Evolutionary conservation across 1,139 yeast species (phyloP), one percentile per base, ranked within the genome.

Genomic region (Arxiozyma telluris): DNA sequence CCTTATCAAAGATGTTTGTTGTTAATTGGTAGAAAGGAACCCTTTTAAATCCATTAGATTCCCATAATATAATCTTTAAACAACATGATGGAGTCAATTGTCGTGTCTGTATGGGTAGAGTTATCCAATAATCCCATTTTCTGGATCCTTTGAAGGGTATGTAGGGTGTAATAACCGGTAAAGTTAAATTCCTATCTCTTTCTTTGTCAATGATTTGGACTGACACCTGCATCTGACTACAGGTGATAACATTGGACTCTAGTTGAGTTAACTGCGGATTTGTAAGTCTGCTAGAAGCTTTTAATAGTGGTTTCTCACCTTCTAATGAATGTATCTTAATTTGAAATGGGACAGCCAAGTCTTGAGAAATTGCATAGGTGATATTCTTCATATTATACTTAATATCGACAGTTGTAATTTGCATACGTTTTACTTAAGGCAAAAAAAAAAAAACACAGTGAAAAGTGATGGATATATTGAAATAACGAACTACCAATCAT

Each of bases 291-390:
- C 77, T 75, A 1, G 91, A 83, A 39, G 77, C 75, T 49, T 77
- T 74, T 8, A 79, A 70, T n/a, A 73, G 66, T 6, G 72, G 75
- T 47, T 73, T 73, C 17, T 69, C 64, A 9, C 87, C 87, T 55
- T 80, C 81, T 38, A 78, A 62, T 1, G 75, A 71, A 34, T 70
- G 69, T 4, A 81, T 69, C 58, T 74, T 80, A 34, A 82, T 70
- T 47, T 73, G 67, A 55, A 83, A 72, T 0, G 88, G 88, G 1
- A 77, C 69, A 38, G 78, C 74, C 25, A 90, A 70, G 64, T 89
- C 96, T 60, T 84, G 83, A 1, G 96, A 84, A 11, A 85, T 76
- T 52, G 89, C 89, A 69, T 87, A 88, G 1, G 90, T 80, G 46
- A 80, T 76, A 43, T 80, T 79, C 12, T 52, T 52, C 45, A 50